phyloP scores from a whole-genome alignment of 768 basidiomycete genomes.

The Coprinellus micaceus region DNA sequence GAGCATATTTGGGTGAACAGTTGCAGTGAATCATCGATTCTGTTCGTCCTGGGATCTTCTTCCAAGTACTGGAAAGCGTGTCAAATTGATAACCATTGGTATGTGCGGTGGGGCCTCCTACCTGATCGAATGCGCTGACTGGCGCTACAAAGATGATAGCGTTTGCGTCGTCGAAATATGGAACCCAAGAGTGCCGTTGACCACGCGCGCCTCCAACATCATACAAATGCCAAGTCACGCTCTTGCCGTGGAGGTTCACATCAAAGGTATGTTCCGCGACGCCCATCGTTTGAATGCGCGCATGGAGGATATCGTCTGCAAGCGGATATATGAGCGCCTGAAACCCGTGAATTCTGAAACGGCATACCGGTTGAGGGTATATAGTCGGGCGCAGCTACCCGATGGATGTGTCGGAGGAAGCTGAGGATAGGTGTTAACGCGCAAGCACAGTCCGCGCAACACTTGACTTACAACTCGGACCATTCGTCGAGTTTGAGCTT shows the following conservation, averaged over 20 bases:
- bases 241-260: slow-evolving; percentile 73
- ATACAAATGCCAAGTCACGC: slow-evolving; percentile 70
- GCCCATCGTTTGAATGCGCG: slow-evolving; percentile 89
- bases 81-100: not conserved
- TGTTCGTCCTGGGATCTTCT: slow-evolving; percentile 80
- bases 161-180: slow-evolving; percentile 71
- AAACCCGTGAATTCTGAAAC: not conserved
- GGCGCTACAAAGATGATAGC: slow-evolving; percentile 81
- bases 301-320: slow-evolving; percentile 81
- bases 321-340: slow-evolving; percentile 28
- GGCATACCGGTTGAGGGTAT: slow-evolving; percentile 67
- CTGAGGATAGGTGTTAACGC: slow-evolving; percentile 33
- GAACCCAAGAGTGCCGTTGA: slow-evolving; percentile 77
- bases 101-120: slow-evolving; percentile 19
- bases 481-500: slow-evolving; percentile 80
- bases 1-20: slow-evolving; percentile 84
- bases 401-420: slow-evolving; percentile 70
- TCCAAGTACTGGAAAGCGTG: slow-evolving; percentile 62
- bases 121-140: slow-evolving; percentile 78
- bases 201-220: slow-evolving; percentile 72
- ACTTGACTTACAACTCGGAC: slow-evolving; percentile 73
- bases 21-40: slow-evolving; percentile 87
- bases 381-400: slow-evolving; percentile 67
- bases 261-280: slow-evolving; percentile 83
- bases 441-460: not conserved